Evolutionary conservation across 148 eudicot genomes (phyloP), one percentile per base, ranked within the genome.

Genomic region (Fallopia convolvulus): DNA sequence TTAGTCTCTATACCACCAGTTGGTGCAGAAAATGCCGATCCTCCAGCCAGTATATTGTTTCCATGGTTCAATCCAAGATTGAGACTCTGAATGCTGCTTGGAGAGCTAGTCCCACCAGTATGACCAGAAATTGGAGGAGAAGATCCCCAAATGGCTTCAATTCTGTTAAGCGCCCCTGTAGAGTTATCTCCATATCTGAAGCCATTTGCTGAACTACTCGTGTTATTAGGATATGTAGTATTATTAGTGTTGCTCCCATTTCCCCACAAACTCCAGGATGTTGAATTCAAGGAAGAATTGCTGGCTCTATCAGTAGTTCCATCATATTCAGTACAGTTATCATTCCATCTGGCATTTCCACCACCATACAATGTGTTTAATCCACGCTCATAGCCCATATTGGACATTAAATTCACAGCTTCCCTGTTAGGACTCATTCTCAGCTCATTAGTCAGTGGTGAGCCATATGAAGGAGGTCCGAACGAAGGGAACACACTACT

Each of bases 81-180:
- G 70, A 85, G 66, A 74, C 81, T 83, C 23, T 77, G 82, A 76
- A 83, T 84, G 78, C 60, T 84, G 30, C 77, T 80, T 52, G 78
- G 72, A 66, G 90, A 84, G 75, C 80, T 86, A 71, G 77, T 82
- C 30, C 83, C 88, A 63, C 88, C 84, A 74, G 82, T 83, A 81
- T 84, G 88, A 83, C 81, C 81, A 50, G 89, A 81, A 66, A 77
- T 50, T 42, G 86, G 83, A 52, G 90, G 83, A 58, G 90, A 87
- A 68, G 93, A 79, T 68, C 91, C 90, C 97, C 98, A 92, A 58
- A 88, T 89, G 77, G 85, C 83, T 75, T 90, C 92, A 70, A 81
- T 78, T 76, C 58, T 84, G 41, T 84, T 89, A 75, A 85, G 84
- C 79, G 84, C 72, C 78, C 83, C 83, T 60, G 68, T 79, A 77